Evolutionary conservation across 805 yeast species (phyloP).

Genomic region (Ogataea kodamae): DNA sequence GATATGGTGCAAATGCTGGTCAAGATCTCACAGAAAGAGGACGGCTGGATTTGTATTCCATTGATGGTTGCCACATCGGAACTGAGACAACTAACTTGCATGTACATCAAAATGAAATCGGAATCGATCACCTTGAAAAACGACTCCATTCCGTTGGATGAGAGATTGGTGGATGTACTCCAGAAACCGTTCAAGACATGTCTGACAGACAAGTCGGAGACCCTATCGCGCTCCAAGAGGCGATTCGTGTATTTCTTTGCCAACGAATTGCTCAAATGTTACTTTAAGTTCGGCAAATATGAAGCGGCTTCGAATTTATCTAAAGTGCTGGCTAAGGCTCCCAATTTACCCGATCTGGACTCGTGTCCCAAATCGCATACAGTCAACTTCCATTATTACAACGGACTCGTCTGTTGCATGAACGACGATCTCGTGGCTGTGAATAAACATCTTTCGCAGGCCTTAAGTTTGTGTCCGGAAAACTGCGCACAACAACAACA

Average conservation of each 20-base stretch:
- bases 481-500: slow-evolving; percentile 36
- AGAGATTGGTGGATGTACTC: slow-evolving; percentile 35
- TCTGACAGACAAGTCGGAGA: slow-evolving; percentile 71
- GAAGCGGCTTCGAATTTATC: slow-evolving; percentile 75
- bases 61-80: slow-evolving; percentile 18
- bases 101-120: slow-evolving; percentile 15
- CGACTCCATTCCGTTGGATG: slow-evolving; percentile 22
- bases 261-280: slow-evolving; percentile 64
- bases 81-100: slow-evolving; percentile 18
- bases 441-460: slow-evolving; percentile 47
- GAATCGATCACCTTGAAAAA: slow-evolving; percentile 6
- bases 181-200: slow-evolving; percentile 75
- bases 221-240: slow-evolving; percentile 46
- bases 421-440: slow-evolving; percentile 57
- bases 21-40: slow-evolving; percentile 18
- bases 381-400: slow-evolving; percentile 63
- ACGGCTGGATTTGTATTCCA: slow-evolving; percentile 21
- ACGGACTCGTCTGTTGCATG: slow-evolving; percentile 63
- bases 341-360: slow-evolving; percentile 50
- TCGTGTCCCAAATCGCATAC: slow-evolving; percentile 48
- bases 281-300: slow-evolving; percentile 59
- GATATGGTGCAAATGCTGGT: slow-evolving; percentile 15
- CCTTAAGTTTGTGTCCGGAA: slow-evolving; percentile 38
- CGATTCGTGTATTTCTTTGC: slow-evolving; percentile 67
- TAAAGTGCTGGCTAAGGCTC: slow-evolving; percentile 58